Conservation (phyloP, 306 rosid species). For the Vigna hirtella region DNA sequence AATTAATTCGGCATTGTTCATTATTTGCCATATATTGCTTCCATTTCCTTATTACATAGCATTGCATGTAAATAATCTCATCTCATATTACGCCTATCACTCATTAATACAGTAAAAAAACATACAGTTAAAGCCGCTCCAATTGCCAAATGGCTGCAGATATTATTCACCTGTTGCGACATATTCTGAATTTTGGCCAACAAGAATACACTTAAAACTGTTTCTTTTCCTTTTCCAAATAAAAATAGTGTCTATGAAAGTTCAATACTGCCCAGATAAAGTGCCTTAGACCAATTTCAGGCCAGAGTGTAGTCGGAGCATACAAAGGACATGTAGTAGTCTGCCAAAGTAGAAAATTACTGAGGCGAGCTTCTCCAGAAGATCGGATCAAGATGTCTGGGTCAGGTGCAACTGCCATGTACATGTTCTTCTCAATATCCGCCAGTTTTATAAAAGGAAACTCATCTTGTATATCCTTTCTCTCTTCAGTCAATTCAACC, state of each 20-base stretch:
- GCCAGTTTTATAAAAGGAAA: slow-evolving; percentile 55
- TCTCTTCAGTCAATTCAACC: slow-evolving; percentile 41
- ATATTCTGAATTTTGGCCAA: background rate
- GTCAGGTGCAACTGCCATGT: slow-evolving; percentile 83
- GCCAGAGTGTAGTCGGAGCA: slow-evolving; percentile 78
- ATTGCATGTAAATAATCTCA: too few relatives aligned
- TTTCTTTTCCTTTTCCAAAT: slow-evolving; percentile 68
- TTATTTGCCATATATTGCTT: too few relatives aligned
- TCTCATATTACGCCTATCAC: too few relatives aligned
- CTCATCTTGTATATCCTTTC: slow-evolving; percentile 34
- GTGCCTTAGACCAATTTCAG: slow-evolving; percentile 74
- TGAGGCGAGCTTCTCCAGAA: slow-evolving; percentile 72
- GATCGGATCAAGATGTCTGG: slow-evolving; percentile 74
- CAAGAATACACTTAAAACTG: slow-evolving; percentile 34
- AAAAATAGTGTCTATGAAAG: slow-evolving; percentile 65
- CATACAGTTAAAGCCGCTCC: too few relatives aligned
- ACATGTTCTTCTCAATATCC: slow-evolving; percentile 72
- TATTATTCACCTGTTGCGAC: background rate
- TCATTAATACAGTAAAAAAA: too few relatives aligned
- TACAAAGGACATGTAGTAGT: slow-evolving; percentile 66
- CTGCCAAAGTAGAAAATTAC: slow-evolving; percentile 89
- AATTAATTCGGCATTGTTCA: too few relatives aligned
- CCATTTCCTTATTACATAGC: too few relatives aligned
- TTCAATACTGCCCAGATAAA: slow-evolving; percentile 69
- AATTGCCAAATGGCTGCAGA: too few relatives aligned